These are phyloP conservation scores for Plasmodium adleri DNA, from an alignment of 169 alveolate species.

Conservation along the genomic window DNA sequence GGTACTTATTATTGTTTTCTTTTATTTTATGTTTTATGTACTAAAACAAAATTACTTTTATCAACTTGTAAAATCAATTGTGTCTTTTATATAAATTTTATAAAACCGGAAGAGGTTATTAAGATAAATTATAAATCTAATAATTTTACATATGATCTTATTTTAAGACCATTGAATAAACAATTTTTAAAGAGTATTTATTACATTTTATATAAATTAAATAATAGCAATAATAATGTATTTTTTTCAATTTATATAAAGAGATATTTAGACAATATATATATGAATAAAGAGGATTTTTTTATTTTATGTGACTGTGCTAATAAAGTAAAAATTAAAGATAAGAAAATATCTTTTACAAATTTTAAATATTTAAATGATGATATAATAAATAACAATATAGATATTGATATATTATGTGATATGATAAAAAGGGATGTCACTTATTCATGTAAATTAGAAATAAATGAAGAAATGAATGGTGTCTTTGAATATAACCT, in stretches of 20 bases:
- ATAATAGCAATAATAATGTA: conserved; percentile 1
- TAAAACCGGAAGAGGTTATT: conserved; percentile 56
- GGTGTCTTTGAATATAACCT: conserved; percentile 64
- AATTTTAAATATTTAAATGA: conserved; percentile 4
- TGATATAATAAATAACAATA: not conserved
- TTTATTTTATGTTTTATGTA: conserved; percentile 30
- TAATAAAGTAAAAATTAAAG: conserved; percentile 7
- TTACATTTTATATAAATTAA: conserved; percentile 39
- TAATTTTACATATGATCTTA: conserved; percentile 11
- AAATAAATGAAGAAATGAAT: conserved; percentile 17
- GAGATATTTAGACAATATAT: conserved; percentile 22
- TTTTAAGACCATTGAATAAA: conserved; percentile 49
- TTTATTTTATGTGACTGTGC: conserved; percentile 17
- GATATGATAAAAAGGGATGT: conserved; percentile 16
- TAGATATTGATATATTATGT: conserved; percentile 24
- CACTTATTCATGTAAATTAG: conserved; percentile 4
- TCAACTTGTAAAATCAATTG: conserved; percentile 60
- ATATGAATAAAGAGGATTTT: conserved; percentile 7
- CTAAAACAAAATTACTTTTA: conserved; percentile 27
- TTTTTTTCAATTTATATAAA: conserved; percentile 25
- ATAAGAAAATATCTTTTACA: not conserved
- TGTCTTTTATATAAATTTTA: conserved; percentile 42
- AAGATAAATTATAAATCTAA: conserved; percentile 16
- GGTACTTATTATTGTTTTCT: conserved; percentile 60
- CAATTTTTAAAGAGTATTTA: conserved; percentile 37